Percentiles rank a stretch among this genome's conserved stretches.
These are phyloP conservation scores for Didymella glomerata DNA, from an alignment of 2,329 filamentous ascomycete species.

Conservation along the genomic window DNA sequence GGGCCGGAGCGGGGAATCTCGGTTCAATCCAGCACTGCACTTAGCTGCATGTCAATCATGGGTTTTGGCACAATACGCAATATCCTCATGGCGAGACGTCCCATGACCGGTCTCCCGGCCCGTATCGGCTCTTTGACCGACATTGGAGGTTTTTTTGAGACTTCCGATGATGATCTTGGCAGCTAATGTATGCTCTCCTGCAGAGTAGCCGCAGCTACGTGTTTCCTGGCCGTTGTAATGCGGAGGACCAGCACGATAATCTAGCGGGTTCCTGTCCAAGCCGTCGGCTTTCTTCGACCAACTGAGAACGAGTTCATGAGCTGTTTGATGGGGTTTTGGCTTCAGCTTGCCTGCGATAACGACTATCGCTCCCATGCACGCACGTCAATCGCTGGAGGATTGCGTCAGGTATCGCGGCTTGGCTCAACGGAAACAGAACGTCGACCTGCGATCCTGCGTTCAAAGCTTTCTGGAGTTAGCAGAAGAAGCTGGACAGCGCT, in stretches of 20 bases:
- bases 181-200: background rate
- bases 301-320: background rate
- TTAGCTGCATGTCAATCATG: slow-evolving; percentile 10
- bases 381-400: slow-evolving; percentile 31
- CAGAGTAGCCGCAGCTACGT: background rate
- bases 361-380: slow-evolving; percentile 23
- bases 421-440: slow-evolving; percentile 8
- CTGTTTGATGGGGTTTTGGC: background rate
- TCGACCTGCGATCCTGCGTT: background rate
- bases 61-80: slow-evolving; percentile 1
- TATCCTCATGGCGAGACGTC: slow-evolving; percentile 1
- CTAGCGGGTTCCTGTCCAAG: no score
- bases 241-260: background rate
- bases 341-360: slow-evolving; percentile 13
- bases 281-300: background rate
- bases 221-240: background rate
- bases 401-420: slow-evolving; percentile 29
- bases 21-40: background rate
- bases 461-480: background rate
- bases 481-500: background rate
- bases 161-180: background rate
- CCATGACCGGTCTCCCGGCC: background rate
- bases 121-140: background rate
- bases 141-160: background rate
- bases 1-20: background rate